Evolutionary conservation across 164 flowering plant genomes (phyloP), one percentile per base, ranked within the genome.

Genomic region (Tinospora cordifolia): DNA sequence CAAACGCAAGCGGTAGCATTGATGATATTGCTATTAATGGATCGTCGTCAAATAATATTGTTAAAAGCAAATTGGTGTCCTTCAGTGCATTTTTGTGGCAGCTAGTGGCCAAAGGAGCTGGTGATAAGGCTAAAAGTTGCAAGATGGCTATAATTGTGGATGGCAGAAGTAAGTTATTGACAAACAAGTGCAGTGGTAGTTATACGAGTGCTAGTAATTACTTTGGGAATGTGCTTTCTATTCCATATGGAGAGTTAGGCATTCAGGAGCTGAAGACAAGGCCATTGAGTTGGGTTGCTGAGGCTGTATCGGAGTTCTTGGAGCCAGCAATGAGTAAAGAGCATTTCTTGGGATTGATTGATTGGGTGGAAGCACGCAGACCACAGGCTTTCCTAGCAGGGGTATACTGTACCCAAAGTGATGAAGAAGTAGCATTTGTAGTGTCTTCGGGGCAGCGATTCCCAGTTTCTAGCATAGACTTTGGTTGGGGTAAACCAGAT

Each of bases 321-420:
- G 63, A 71, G 9, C 12, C 19, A 0, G 85, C 84, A 0, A 62
- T 34, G 12, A 83, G 71, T 0, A 67, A 80, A 36, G 90, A 85
- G 39, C 88, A 86, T 68, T 88, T 88, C 74, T 58, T 81, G 68
- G 86, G 82, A 13, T 60, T 88, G 69, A 76, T 88, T 0, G 88
- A 88, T 47, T 88, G 83, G 85, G 89, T 86, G 40, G 87, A 88
- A 80, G 79, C 79, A 8, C 88, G 73, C 46, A 75, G 90, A 8
- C 88, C 88, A 0, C 75, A 73, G 58, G 79, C 82, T 0, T 71
- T 69, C 1, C 8, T 83, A 51, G 66, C 87, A 0, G 79, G 66
- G 79, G 78, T 85, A 4, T 88, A 80, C 62, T 17, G 71, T 58
- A 69, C 9, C n/a, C 79, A 74, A 13, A 67, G 39, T 13, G 62